These are phyloP conservation scores for Fragilaria crotonensis DNA, from an alignment of 108 stramenopile species.

Conservation along the genomic window DNA sequence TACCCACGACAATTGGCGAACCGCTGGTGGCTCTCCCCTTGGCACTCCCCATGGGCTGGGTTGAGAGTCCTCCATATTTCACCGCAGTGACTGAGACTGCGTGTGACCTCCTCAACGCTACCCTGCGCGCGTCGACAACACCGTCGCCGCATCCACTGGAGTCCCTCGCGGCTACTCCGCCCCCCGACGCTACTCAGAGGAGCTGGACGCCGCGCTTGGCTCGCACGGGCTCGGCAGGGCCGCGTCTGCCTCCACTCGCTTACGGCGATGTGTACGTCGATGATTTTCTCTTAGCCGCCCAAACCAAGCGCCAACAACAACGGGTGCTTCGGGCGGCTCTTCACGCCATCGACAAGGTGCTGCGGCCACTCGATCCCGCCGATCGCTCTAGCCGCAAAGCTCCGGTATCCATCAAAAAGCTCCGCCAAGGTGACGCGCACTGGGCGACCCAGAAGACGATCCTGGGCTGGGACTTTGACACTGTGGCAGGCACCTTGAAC, in stretches of 20 bases:
- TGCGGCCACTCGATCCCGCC: constrained; percentile 2
- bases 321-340: constrained; percentile 5
- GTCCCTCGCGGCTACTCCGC: neutral
- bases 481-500: constrained; percentile 16
- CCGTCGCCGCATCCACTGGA: neutral
- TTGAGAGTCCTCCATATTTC: constrained; percentile 30
- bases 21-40: no score
- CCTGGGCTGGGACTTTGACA: no score
- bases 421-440: neutral
- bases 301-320: constrained; percentile 24
- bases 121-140: neutral
- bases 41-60: constrained; percentile 44
- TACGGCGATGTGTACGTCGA: constrained; percentile 31
- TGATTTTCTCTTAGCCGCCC: constrained; percentile 26
- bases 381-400: neutral
- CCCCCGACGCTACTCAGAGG: neutral
- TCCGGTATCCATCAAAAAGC: constrained; percentile 1
- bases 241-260: neutral
- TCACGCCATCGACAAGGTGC: constrained; percentile 18
- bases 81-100: no score
- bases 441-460: no score
- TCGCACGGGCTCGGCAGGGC: neutral
- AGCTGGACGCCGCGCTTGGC: neutral
- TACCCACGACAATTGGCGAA: neutral
- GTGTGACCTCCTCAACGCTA: constrained; percentile 16